Evolutionary conservation across 192 early-diverging fungal genomes (phyloP), one percentile per base, ranked within the genome.

Genomic region (Coemansia sp.): DNA sequence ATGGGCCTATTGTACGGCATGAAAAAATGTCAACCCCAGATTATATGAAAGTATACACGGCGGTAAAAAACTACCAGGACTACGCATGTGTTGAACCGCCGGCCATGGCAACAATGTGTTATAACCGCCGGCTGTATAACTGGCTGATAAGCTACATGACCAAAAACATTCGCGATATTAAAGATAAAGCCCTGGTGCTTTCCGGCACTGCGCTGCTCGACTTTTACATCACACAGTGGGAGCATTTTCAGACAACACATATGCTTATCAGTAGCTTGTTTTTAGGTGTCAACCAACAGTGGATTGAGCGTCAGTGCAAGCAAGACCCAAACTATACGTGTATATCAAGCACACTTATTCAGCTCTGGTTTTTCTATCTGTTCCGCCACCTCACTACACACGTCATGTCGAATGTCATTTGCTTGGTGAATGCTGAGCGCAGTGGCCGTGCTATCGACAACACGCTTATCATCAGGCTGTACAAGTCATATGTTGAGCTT

Each of bases 191-290:
- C 12, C 15, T 10, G 19, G 12, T 4, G 15, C 53, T 49, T 67
- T 25, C 85, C 88, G 1, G 88, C 21, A 24, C 45, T 7, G 15
- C 7, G 14, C 45, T 48, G 47, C 41, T 60, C 8, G n/a, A 7
- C 17, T 60, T 38, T 12, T 60, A 60, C 22, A 12, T 60, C 12
- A 14, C 19, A 3, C 23, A 60, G 4, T 60, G 83, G 38, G 85
- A 87, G 50, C 89, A 92, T 27, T 81, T 96, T 10, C 69, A 60
- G 45, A 23, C 23, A 23, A 12, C 29, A 22, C 21, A 37, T 21
- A 21, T 25, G 39, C 11, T 60, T 39, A 15, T 60, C 17, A 25
- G 47, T 5, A 43, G 38, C 3, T 8, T 60, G 10, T 60, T 60
- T 27, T 17, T 17, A 2, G 3, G n/a, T 1, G 24, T 60, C 15